Conservation (phyloP, 202 grass and related monocot species). For the Panicum hallii region DNA sequence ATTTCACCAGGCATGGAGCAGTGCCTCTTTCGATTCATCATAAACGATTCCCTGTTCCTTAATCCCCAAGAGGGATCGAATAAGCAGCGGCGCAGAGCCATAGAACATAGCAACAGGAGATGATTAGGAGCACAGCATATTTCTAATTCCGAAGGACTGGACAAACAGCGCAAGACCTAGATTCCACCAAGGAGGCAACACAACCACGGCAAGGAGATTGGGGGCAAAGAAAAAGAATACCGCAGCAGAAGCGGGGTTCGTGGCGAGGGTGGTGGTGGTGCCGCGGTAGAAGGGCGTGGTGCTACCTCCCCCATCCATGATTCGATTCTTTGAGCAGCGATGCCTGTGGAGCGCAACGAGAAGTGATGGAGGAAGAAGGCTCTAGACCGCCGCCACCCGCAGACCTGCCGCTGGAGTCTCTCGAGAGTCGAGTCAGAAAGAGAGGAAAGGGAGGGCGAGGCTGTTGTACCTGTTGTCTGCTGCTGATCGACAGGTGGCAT, state of each 20-base stretch:
- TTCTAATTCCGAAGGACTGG: not conserved
- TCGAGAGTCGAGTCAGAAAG: not conserved
- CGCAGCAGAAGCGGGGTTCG: constrained; percentile 27
- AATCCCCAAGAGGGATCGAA: not conserved
- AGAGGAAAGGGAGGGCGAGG: too few species aligned
- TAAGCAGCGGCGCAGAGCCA: not conserved
- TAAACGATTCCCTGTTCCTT: not conserved
- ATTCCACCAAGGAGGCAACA: constrained; percentile 41
- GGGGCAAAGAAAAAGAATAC: constrained; percentile 38
- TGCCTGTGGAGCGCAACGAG: not conserved
- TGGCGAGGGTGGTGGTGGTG: constrained; percentile 3
- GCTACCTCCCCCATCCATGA: constrained; percentile 39
- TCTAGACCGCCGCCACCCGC: constrained; percentile 14
- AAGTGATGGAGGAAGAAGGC: not conserved
- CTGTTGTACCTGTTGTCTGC: too few species aligned
- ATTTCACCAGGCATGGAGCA: not conserved
- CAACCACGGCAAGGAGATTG: not conserved
- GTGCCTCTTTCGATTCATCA: constrained; percentile 3
- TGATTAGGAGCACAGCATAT: not conserved
- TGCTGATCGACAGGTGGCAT: not conserved
- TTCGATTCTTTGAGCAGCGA: constrained; percentile 3
- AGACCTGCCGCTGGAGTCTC: not conserved
- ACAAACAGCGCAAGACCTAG: not conserved
- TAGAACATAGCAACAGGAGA: not conserved
- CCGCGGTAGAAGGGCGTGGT: constrained; percentile 6